Evolutionary conservation across 371 early-diverging fungal species (phyloP), one percentile per base, ranked within the genome.

Genomic region (Apophysomyces ossiformis): DNA sequence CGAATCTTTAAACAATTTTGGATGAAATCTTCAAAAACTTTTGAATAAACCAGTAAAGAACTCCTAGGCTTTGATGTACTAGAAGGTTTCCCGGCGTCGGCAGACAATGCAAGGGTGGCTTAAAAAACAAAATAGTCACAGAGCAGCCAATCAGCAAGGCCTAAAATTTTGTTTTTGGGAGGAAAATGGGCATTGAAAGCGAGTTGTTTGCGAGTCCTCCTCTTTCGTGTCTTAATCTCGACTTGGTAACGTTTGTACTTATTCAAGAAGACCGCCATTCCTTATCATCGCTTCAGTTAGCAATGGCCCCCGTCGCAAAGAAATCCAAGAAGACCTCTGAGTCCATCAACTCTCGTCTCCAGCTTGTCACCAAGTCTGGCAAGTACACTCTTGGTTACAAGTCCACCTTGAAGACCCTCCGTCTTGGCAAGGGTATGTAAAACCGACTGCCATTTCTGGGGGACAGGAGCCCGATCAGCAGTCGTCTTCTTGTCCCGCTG

Each of bases 281-380:
- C 21, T 60, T 39, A 41, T 18, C 16, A 26, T 50, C 11, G 7
- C 0, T 50, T 18, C 35, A 62, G 50, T 36, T 50, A 50, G 21
- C 35, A 66, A 81, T 77, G 81, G 81, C 79, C 60, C 79, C 79
- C 69, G 46, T 59, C 58, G 60, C 64, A 63, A 83, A 81, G 78
- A 87, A 88, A 83, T 79, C 84, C 73, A 88, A 88, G 77, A 90
- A 90, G 83, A 67, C 89, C 69, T 77, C 86, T 63, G 96, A 98
- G 87, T 89, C 89, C 86, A 96, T 97, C 90, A 97, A 96, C 94
- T 89, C 95, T 76, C 92, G 96, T 77, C 89, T 97, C 75, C 93
- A 94, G 69, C 92, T 97, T 69, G 98, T 98, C 70, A 96, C 95
- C 94, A 97, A 96, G 92, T 91, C 92, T 78, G 98, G 98, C 76